These are phyloP conservation scores for Stenogyne calaminthoides DNA, from an alignment of 305 asterid species.

Conservation along the genomic window DNA sequence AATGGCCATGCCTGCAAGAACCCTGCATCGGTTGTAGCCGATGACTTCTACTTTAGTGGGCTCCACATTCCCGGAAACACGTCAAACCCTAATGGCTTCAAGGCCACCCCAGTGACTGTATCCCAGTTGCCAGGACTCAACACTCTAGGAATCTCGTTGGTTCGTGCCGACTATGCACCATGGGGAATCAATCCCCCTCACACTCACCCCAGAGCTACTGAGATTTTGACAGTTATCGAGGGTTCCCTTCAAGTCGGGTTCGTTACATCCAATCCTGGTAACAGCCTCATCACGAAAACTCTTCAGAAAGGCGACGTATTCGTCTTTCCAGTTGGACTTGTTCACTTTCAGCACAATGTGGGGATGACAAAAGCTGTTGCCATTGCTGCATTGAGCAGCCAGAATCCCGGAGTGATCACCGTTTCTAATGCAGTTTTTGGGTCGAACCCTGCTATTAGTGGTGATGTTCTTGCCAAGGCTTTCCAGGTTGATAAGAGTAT, in stretches of 20 bases:
- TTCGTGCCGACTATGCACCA: constrained; percentile 21
- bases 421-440: constrained; percentile 23
- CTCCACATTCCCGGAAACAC: constrained; percentile 36
- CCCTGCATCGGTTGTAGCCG: constrained; percentile 31
- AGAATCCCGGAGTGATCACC: constrained; percentile 24
- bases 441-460: constrained; percentile 18
- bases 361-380: constrained; percentile 15
- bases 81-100: constrained; percentile 32
- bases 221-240: constrained; percentile 24
- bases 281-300: constrained; percentile 6
- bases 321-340: constrained; percentile 19
- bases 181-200: constrained; percentile 29
- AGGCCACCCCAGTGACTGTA: constrained; percentile 25
- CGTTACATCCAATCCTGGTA: constrained; percentile 21
- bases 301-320: constrained; percentile 22
- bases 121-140: constrained; percentile 28
- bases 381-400: constrained; percentile 27
- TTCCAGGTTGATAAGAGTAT: constrained; percentile 28
- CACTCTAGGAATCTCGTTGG: constrained; percentile 30
- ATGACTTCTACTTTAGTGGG: constrained; percentile 37
- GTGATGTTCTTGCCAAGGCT: constrained; percentile 27
- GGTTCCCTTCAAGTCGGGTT: constrained; percentile 19
- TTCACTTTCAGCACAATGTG: constrained; percentile 23
- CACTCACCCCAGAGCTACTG: constrained; percentile 30
- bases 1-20: constrained; percentile 36